Percentiles rank a stretch among this genome's conserved stretches.
phyloP scores from a whole-genome alignment of 2,329 filamentous ascomycete genomes.

The Hysterium pulicare region DNA sequence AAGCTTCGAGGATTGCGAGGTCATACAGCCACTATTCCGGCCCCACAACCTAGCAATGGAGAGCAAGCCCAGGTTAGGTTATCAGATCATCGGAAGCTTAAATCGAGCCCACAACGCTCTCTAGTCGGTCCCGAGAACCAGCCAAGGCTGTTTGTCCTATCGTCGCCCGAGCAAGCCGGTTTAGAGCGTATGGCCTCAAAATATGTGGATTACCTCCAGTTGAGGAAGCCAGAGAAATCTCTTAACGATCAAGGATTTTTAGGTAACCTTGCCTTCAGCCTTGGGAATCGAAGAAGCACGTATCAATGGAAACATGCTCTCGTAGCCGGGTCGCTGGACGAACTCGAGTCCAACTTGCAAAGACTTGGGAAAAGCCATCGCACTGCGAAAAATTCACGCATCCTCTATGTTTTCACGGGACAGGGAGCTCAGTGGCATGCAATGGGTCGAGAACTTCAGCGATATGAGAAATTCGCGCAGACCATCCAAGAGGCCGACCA shows the following conservation, averaged over 20 bases:
- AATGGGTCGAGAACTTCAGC: conserved; percentile 25
- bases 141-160: neutral
- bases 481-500: conserved; percentile 8
- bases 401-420: conserved; percentile 33
- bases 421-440: conserved; percentile 39
- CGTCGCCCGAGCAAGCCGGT: neutral
- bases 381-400: neutral
- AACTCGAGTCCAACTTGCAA: neutral
- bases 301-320: neutral
- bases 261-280: neutral
- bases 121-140: neutral
- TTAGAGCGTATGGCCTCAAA: neutral
- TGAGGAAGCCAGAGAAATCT: neutral
- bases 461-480: neutral
- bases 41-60: no score
- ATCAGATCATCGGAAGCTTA: neutral
- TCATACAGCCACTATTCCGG: neutral
- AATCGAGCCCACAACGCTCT: neutral
- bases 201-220: neutral
- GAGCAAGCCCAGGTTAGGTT: no score
- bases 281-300: neutral
- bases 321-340: neutral
- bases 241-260: neutral
- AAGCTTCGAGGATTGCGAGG: neutral
- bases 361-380: neutral